A percentile compares a stretch with the other conserved stretches of the same genome.
These are phyloP conservation scores for Salvia splendens DNA, from an alignment of 257 asterid genomes.

Conservation along the genomic window DNA sequence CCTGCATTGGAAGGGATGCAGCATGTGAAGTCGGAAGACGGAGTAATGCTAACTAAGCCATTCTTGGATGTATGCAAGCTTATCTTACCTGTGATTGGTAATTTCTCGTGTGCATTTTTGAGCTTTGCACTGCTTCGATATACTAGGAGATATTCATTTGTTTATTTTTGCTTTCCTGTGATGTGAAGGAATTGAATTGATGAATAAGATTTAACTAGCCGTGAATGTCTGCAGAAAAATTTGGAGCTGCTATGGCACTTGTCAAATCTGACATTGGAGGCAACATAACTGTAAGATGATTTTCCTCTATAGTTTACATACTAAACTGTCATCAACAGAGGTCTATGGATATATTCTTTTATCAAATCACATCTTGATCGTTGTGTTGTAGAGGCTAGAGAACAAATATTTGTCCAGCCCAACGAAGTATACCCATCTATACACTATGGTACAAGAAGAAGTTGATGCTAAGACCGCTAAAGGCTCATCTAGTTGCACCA, in stretches of 20 bases:
- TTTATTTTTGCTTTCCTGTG: slow-evolving; percentile 5
- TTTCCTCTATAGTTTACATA: slow-evolving; percentile 15
- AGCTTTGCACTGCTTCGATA: slow-evolving; percentile 23
- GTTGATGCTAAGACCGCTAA: slow-evolving; percentile 86
- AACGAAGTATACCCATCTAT: slow-evolving; percentile 62
- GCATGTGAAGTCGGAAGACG: slow-evolving; percentile 79
- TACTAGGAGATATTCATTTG: not conserved
- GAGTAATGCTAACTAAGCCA: slow-evolving; percentile 80
- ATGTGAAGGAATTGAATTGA: not conserved
- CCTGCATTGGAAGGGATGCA: slow-evolving; percentile 94
- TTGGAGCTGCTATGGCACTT: slow-evolving; percentile 92
- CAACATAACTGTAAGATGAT: slow-evolving; percentile 67
- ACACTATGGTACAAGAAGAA: slow-evolving; percentile 91
- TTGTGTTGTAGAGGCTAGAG: slow-evolving; percentile 71
- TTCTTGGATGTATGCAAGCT: slow-evolving; percentile 93
- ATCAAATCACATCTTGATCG: slow-evolving; percentile 21
- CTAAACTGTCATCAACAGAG: slow-evolving; percentile 1
- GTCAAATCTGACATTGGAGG: slow-evolving; percentile 96
- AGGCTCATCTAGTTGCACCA: slow-evolving; percentile 93
- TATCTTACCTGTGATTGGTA: slow-evolving; percentile 88
- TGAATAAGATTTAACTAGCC: slow-evolving; percentile 23
- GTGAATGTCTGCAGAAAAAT: slow-evolving; percentile 58
- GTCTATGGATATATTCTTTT: slow-evolving; percentile 13
- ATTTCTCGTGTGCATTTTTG: not conserved
- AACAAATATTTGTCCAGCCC: slow-evolving; percentile 74